These are phyloP conservation scores for Naganishia antarctica DNA, from an alignment of 768 basidiomycete genomes.

Conservation along the genomic window DNA sequence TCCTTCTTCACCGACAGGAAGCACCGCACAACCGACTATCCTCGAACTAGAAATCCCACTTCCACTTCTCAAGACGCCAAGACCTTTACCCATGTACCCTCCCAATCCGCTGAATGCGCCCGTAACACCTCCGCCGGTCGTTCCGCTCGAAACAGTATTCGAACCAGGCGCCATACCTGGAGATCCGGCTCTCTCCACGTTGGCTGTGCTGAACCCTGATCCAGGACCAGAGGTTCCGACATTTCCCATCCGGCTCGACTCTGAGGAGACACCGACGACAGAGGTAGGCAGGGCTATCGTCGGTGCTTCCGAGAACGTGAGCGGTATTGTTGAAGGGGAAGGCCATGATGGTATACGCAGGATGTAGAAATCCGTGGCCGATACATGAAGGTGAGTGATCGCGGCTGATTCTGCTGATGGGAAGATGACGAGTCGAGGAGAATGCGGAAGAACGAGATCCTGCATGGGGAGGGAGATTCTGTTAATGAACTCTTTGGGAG, in stretches of 20 bases:
- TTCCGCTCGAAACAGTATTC: neutral
- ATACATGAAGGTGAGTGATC: constrained; percentile 59
- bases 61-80: constrained; percentile 27
- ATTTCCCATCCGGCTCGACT: no score
- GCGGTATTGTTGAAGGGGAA: constrained; percentile 23
- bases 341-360: constrained; percentile 34
- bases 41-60: constrained; percentile 9
- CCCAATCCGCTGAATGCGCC: constrained; percentile 45
- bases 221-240: neutral
- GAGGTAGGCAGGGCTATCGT: constrained; percentile 29
- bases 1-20: neutral
- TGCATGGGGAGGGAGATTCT: constrained; percentile 43
- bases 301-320: constrained; percentile 35
- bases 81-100: constrained; percentile 46
- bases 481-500: no score
- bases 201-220: neutral
- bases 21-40: constrained; percentile 35
- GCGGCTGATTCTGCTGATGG: constrained; percentile 66
- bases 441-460: constrained; percentile 81
- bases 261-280: constrained; percentile 1
- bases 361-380: constrained; percentile 36
- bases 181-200: neutral
- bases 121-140: constrained; percentile 5
- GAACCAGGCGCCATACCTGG: neutral
- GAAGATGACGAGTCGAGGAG: constrained; percentile 78